Evolutionary conservation across 1,139 yeast genomes (phyloP).

Genomic region (Arxiozyma slooffiae): DNA sequence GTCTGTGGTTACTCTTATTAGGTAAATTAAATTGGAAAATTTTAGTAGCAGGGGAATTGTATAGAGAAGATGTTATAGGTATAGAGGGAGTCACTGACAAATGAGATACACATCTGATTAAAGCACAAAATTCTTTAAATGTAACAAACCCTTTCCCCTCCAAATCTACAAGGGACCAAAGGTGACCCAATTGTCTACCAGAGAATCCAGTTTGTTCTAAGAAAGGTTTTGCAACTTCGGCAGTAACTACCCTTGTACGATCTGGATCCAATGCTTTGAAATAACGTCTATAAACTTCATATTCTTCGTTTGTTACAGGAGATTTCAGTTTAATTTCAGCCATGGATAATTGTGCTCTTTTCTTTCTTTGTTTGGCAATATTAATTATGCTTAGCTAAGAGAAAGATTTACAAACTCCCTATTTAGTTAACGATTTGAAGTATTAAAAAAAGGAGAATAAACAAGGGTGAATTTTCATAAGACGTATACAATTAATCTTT

Average conservation of each 20-base stretch:
- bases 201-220: constrained; percentile 81
- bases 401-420: not conserved
- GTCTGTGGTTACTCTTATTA: not conserved
- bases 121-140: constrained; percentile 71
- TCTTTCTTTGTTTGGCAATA: not conserved
- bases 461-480: not conserved
- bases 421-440: not conserved
- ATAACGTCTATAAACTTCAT: constrained; percentile 58
- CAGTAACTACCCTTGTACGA: constrained; percentile 71
- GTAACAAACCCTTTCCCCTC: constrained; percentile 75
- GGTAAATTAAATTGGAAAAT: constrained; percentile 5
- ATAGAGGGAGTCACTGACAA: constrained; percentile 41
- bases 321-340: not conserved
- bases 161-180: constrained; percentile 86
- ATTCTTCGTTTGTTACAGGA: constrained; percentile 68
- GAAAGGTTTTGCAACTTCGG: constrained; percentile 71
- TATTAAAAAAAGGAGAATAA: no score
- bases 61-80: constrained; percentile 19
- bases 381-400: no score
- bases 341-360: not conserved
- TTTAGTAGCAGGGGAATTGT: constrained; percentile 22
- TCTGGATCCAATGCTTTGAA: constrained; percentile 74
- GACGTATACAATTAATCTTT: not conserved
- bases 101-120: constrained; percentile 82
- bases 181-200: constrained; percentile 67